A percentile compares a stretch with the other conserved stretches of the same genome.
Evolutionary conservation across 371 early-diverging fungal species (phyloP).

Genomic region (Mortierella sp.): DNA sequence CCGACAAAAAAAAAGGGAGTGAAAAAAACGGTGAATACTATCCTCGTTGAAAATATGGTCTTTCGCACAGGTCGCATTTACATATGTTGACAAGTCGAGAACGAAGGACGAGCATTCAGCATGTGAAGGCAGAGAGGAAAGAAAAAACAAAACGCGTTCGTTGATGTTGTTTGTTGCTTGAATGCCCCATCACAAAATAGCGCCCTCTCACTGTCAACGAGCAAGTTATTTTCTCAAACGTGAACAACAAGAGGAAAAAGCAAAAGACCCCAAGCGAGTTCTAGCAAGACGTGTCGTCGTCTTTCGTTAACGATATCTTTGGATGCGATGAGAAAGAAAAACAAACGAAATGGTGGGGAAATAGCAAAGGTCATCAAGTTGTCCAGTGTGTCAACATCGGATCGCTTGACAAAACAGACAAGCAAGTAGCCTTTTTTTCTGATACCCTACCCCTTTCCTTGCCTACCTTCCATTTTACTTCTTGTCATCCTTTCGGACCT

Average conservation of each 20-base stretch:
- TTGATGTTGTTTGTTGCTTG: not conserved
- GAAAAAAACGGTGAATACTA: not conserved
- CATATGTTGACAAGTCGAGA: not conserved
- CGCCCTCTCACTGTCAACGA: not conserved
- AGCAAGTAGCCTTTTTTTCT: not conserved
- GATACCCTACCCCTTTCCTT: not conserved
- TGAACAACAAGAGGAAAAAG: not conserved
- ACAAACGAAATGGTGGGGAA: not conserved
- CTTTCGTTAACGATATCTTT: not conserved
- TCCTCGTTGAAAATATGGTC: not conserved
- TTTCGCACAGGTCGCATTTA: conserved; percentile 1
- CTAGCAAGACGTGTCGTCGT: not conserved
- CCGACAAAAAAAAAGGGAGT: not conserved
- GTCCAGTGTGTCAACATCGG: conserved; percentile 2
- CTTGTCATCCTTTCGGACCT: not conserved
- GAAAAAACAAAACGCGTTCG: not conserved
- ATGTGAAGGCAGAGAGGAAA: not conserved
- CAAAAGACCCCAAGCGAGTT: not conserved
- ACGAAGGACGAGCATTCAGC: not conserved
- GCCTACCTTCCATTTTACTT: not conserved
- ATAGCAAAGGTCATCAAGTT: not conserved
- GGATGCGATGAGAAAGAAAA: not conserved
- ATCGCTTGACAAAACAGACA: not conserved
- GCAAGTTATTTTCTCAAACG: not conserved
- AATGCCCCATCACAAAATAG: too few species aligned